Percentiles rank a stretch among this genome's conserved stretches.
phyloP scores from a whole-genome alignment of 805 yeast species.

The Brettanomyces anomalus region DNA sequence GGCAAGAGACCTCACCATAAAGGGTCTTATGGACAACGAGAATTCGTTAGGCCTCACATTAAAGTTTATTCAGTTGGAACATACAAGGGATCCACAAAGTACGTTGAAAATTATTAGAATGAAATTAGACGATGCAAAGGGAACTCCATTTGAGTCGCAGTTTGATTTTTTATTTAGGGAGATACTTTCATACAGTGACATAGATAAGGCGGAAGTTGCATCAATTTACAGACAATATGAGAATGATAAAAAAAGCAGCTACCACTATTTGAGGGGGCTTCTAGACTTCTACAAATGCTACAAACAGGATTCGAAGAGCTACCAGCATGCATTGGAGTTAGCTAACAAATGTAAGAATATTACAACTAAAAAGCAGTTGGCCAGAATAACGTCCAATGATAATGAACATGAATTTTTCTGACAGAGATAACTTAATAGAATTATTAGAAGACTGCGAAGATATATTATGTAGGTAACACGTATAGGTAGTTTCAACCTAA shows the following conservation, averaged over 20 bases:
- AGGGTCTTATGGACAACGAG: constrained; percentile 20
- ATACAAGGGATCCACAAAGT: constrained; percentile 12
- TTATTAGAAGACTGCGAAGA: not conserved
- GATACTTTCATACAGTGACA: constrained; percentile 19
- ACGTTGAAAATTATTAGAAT: constrained; percentile 22
- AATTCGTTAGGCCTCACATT: constrained; percentile 30
- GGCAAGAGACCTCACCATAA: constrained; percentile 29
- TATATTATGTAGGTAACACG: not conserved
- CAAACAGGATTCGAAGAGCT: constrained; percentile 7
- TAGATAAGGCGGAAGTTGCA: constrained; percentile 13
- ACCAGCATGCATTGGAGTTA: constrained; percentile 4
- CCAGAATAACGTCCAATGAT: not conserved
- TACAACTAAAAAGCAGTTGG: not conserved
- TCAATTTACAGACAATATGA: constrained; percentile 21
- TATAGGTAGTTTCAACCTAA: not conserved
- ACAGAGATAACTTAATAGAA: not conserved
- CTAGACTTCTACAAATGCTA: constrained; percentile 12
- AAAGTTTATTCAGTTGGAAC: constrained; percentile 35
- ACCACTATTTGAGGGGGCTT: constrained; percentile 19
- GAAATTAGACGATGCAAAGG: constrained; percentile 18
- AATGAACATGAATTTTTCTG: not conserved
- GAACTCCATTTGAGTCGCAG: constrained; percentile 18
- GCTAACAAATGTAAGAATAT: constrained; percentile 3
- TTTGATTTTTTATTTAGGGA: constrained; percentile 30
- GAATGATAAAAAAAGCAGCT: constrained; percentile 9